Evolutionary conservation across 352 stramenopile species (phyloP).

Genomic region (Pythium insidiosum): DNA sequence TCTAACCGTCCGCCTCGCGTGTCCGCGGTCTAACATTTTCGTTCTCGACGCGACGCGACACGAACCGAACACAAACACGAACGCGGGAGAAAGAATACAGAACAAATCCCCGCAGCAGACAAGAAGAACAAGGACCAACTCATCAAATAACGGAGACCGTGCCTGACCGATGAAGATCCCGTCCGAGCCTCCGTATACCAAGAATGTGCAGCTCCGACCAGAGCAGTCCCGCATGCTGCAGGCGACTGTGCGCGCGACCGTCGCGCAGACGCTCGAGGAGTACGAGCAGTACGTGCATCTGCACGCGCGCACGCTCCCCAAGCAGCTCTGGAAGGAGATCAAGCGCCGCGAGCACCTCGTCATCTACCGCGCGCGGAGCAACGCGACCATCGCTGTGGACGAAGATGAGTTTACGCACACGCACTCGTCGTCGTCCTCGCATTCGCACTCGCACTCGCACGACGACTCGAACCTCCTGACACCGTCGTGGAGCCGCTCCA

Average conservation of each 20-base stretch:
- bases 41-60: no score
- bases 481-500: slow-evolving; percentile 25
- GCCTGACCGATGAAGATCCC: no score
- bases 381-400: slow-evolving; percentile 8
- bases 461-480: neutral
- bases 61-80: no score
- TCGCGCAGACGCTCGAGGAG: neutral
- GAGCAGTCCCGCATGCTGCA: neutral
- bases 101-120: no score
- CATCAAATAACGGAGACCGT: no score
- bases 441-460: neutral
- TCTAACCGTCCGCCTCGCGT: no score
- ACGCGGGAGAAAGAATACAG: no score
- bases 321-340: slow-evolving; percentile 1
- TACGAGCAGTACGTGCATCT: neutral
- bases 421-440: slow-evolving; percentile 3
- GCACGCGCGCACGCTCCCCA: neutral
- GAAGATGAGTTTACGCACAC: no score
- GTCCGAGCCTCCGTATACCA: no score
- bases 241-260: neutral
- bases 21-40: no score
- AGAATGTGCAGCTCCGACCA: neutral
- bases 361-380: slow-evolving; percentile 30
- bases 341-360: slow-evolving; percentile 24
- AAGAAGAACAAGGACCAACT: no score